Base-by-base conservation (phyloP, 805 yeast species). In the Suhomyces faveliae region DNA sequence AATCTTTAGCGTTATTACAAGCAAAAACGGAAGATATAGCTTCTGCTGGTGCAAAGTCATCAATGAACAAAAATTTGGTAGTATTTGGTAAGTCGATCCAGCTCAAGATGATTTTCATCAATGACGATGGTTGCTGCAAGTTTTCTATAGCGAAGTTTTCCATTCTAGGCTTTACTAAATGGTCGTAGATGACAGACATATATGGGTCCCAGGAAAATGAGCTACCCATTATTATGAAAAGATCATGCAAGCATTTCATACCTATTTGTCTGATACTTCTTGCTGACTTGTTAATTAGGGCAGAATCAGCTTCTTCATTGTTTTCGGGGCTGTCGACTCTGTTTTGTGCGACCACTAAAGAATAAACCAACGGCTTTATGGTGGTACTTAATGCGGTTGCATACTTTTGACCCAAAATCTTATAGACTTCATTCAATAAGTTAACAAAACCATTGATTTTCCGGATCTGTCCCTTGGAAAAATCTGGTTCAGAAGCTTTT, bases 61-160 rank as follows among this genome's bases (percentile, higher is more conserved):
- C 86, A 46, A 74, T 65, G 47, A 74, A 75, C 39, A 89, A 64
- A 49, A 85, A 79, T 11, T 72, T 71, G 41, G 75, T 67, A 33
- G 84, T 71, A 19, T 70, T 68, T 4, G 71, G 68, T 3, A 55
- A 50, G 15, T 61, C 66, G 19, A 73, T 61, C 83, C 96, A 79
- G 7, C 77, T 68, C 5, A 80, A 65, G 57, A 92, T 77, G 8
- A 89, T 61, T 47, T 74, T 79, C 79, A 91, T 68, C 39, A 92
- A 62, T 0, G 96, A 78, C 0, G 97, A 89, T 0, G 92, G 84
- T 57, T 86, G 89, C 60, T 89, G 95, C 25, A 85, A 70, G 62
- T 92, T 94, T 57, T 87, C 96, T 35, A 69, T 76, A 3, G 85
- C 85, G 64, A 92, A 92, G 10, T 76, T 70, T 0, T 51, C 71